phyloP scores from a whole-genome alignment of 2,329 filamentous ascomycete species.

The Neonectria punicea region DNA sequence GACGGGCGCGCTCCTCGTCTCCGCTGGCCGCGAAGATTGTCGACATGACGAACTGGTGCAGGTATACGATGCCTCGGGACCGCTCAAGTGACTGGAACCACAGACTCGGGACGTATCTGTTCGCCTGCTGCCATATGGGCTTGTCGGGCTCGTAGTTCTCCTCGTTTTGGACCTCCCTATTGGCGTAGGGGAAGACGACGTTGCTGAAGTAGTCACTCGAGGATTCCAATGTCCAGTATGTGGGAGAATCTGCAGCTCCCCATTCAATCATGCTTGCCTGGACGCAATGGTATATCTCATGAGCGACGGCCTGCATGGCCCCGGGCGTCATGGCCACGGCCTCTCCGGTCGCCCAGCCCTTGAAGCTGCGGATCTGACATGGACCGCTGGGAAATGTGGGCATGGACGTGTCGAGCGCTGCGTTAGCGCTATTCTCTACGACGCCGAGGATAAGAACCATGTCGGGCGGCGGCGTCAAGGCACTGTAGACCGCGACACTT shows the following conservation, averaged over 20 bases:
- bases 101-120: constrained; percentile 3
- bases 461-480: constrained; percentile 3
- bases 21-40: constrained; percentile 1
- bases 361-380: constrained; percentile 14
- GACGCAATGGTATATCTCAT: constrained; percentile 19
- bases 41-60: constrained; percentile 16
- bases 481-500: constrained; percentile 13
- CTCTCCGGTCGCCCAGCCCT: background rate
- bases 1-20: constrained; percentile 2
- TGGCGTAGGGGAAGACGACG: constrained; percentile 14
- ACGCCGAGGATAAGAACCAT: constrained; percentile 15
- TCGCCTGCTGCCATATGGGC: constrained; percentile 12
- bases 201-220: constrained; percentile 18
- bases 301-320: constrained; percentile 19
- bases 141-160: constrained; percentile 1
- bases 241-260: background rate
- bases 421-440: background rate
- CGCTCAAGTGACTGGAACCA: constrained; percentile 19
- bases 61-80: constrained; percentile 5
- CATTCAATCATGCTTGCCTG: constrained; percentile 1
- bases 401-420: background rate
- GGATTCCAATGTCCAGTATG: constrained; percentile 13
- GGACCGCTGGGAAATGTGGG: constrained; percentile 1
- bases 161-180: background rate
- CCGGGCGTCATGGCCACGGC: background rate